phyloP scores from a whole-genome alignment of 495 filamentous ascomycete genomes.

The Aspergillus kassunensis region DNA sequence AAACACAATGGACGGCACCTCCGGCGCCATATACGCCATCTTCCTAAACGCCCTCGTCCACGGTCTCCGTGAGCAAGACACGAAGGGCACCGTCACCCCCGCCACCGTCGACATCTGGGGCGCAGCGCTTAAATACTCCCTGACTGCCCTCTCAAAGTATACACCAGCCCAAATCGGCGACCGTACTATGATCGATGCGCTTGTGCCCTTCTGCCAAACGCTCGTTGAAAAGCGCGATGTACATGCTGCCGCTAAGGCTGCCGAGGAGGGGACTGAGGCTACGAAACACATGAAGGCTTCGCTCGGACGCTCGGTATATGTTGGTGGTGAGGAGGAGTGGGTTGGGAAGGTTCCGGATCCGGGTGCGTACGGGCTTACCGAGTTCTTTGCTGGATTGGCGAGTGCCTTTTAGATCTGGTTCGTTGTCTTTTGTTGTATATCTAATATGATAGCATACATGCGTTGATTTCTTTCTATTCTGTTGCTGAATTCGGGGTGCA shows the following conservation, averaged over 20 bases:
- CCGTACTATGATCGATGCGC: constrained; percentile 84
- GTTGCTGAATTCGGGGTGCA: too few relatives aligned
- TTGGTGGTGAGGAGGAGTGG: constrained; percentile 77
- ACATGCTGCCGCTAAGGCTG: constrained; percentile 67
- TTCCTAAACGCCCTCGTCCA: constrained; percentile 88
- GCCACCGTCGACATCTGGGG: constrained; percentile 64
- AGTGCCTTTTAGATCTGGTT: neutral
- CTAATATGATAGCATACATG: neutral
- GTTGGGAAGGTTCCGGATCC: constrained; percentile 80
- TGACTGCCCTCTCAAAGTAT: constrained; percentile 70
- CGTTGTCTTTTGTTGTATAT: too few relatives aligned
- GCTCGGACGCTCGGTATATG: constrained; percentile 84
- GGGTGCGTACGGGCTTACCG: constrained; percentile 78
- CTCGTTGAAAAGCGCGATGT: constrained; percentile 61
- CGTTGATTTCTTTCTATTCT: too few relatives aligned
- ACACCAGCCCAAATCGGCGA: constrained; percentile 89
- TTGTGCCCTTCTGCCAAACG: constrained; percentile 79
- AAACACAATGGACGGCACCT: constrained; percentile 90
- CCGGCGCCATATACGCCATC: constrained; percentile 91
- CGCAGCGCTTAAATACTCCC: constrained; percentile 64
- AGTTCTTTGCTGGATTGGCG: constrained; percentile 76
- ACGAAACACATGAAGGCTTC: constrained; percentile 91
- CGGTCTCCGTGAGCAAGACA: constrained; percentile 59
- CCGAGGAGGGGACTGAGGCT: constrained; percentile 68
- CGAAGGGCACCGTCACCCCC: constrained; percentile 42